Evolutionary conservation across 2,329 filamentous ascomycete species (phyloP), one percentile per base, ranked within the genome.

Genomic region (Aspergillus pseudoviridinutans): DNA sequence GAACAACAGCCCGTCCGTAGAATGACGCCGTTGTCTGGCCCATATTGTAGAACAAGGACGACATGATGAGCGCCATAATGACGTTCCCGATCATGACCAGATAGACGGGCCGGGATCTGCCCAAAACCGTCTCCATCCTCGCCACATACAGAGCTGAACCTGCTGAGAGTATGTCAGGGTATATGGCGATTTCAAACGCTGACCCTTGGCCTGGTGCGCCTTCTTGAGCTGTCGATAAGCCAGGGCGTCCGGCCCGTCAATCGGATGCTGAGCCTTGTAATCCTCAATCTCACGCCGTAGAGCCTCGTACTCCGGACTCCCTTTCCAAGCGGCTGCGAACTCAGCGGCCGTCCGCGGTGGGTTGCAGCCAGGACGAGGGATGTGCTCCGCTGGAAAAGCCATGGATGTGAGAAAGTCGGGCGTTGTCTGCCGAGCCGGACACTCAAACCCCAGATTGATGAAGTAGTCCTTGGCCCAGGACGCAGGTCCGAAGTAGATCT

Each of bases 1-100:
- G 79, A 25, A 96, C 80, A 46, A 89, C 87, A 62, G 89, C 90
- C 60, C 91, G 86, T 66, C 85, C 83, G 78, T 87, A 95, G 79
- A 96, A 94, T 67, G 20, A 74, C 68, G 0, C 90, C 88, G n/a
- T 79, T 80, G 0, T 80, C 68, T 28, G 82, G 72, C 82, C 73
- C 41, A 95, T 76, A 71, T 95, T 88, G 79, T 84, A 96, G 76
- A 94, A 96, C 64, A 96, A 87, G 62, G 87, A 88, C 53, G 88
- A 80, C 59, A 96, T 85, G 69, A 96, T 88, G 61, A 96, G 79
- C 56, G 89, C 82, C 84, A 93, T 89, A 64, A 84, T 76, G 50
- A 87, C 82, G 74, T 96, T 95, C 63, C 86, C 89, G 53, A 78
- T 72, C 20, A 85, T 80, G 57, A 86, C 81, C 84, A 85, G 22